Evolutionary conservation across 441 rosid genomes (phyloP), one percentile per base, ranked within the genome.

Genomic region (Flueggea neowawraea): DNA sequence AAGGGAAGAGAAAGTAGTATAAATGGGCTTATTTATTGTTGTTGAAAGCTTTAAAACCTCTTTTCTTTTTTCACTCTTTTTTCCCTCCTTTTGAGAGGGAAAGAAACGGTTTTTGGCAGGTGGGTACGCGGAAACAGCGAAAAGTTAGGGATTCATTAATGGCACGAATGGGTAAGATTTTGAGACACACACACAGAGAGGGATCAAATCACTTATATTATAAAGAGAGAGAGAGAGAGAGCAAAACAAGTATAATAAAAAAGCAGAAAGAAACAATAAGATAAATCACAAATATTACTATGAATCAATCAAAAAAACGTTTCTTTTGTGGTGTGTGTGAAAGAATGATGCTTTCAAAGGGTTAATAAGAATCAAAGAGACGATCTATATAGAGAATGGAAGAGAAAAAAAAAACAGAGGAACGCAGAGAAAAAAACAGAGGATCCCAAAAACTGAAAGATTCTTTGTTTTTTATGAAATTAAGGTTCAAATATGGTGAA

Each of bases 71-170:
- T 12, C 43, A 55, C 10, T 4, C 36, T 51, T 10, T 16, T 12
- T 41, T 10, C 10, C n/a, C 4, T 8, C 33, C 48, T 33, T 33
- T 22, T 31, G 47, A 36, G 60, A 61, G 33, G 43, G 62, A 66
- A 63, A 58, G 67, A 58, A 68, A 68, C 66, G 49, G 69, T 54
- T 43, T 64, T 62, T 41, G 63, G 32, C 32, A 51, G 16, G 32
- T 65, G 57, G 72, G 41, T 68, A 48, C 66, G 64, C 55, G 50
- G 47, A 59, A 68, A 8, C 62, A 68, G 71, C 62, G 58, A 50
- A 60, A 62, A 48, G 13, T 0, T 11, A 10, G 68, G 49, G 58
- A 61, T 53, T 28, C 28, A 47, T 47, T 47, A 11, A 13, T 12
- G 49, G 31, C 55, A 61, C 64, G 45, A 61, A 63, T 74, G 53